A percentile compares a stretch with the other conserved stretches of the same genome.
Conservation (phyloP, 2,329 filamentous ascomycete genomes). For the Xylaria sp. region DNA sequence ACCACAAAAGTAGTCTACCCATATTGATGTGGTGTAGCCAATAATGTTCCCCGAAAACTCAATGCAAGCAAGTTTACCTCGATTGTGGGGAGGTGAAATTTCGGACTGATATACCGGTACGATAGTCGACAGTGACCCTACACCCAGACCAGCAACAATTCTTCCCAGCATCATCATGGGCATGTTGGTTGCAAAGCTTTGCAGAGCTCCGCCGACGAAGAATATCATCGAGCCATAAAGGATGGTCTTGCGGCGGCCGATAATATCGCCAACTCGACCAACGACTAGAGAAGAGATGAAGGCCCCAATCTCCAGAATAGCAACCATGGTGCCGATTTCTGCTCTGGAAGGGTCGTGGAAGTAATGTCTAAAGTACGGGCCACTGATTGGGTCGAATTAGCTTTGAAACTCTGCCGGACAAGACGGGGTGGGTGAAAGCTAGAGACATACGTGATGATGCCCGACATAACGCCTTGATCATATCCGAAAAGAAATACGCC, state of each 20-base stretch:
- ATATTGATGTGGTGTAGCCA: constrained; percentile 95
- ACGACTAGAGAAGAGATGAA: constrained; percentile 89
- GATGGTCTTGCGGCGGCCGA: constrained; percentile 89
- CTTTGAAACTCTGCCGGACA: background rate
- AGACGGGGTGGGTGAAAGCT: background rate
- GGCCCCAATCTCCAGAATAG: constrained; percentile 93
- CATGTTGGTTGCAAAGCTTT: constrained; percentile 85
- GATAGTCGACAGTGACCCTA: constrained; percentile 90
- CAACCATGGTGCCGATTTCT: constrained; percentile 96
- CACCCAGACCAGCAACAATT: constrained; percentile 84
- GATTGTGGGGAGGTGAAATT: constrained; percentile 94
- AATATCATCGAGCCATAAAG: constrained; percentile 94
- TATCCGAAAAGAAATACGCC: constrained; percentile 91
- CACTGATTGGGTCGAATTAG: constrained; percentile 62
- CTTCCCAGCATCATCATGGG: constrained; percentile 88
- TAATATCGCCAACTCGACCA: constrained; percentile 88
- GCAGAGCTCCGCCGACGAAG: constrained; percentile 82
- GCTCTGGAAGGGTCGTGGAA: constrained; percentile 89
- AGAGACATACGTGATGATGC: constrained; percentile 69
- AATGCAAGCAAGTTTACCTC: constrained; percentile 95
- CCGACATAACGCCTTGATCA: constrained; percentile 90
- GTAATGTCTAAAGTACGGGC: constrained; percentile 88
- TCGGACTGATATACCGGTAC: constrained; percentile 95
- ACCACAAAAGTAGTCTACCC: constrained; percentile 98
- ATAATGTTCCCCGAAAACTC: constrained; percentile 98